Conservation (phyloP, 176 grass and related monocot genomes). For the Oryza meyeriana region DNA sequence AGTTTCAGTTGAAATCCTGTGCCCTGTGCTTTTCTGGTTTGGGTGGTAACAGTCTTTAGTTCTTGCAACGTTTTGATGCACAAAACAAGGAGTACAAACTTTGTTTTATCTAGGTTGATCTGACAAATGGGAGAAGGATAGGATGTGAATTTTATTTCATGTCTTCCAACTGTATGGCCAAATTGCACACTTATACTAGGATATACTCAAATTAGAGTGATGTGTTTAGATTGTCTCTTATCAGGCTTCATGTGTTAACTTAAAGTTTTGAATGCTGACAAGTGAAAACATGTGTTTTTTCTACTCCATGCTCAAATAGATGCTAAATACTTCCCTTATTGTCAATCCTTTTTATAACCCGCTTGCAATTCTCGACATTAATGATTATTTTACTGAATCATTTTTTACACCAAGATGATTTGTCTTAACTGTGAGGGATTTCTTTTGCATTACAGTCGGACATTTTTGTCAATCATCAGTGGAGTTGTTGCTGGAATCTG, state of each 20-base stretch:
- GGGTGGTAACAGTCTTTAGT: not conserved
- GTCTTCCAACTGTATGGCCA: not conserved
- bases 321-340: not conserved
- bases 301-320: not conserved
- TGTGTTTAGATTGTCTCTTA: not conserved
- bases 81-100: not conserved
- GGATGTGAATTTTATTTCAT: too few species aligned
- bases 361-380: not conserved
- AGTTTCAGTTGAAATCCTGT: not conserved
- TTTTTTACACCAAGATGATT: not conserved
- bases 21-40: not conserved
- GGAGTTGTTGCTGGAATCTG: conserved; percentile 86
- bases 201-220: not conserved
- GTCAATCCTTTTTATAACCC: not conserved
- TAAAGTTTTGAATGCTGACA: not conserved
- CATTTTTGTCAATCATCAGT: conserved; percentile 89
- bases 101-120: not conserved
- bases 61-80: not conserved
- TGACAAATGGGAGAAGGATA: not conserved
- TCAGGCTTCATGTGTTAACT: not conserved
- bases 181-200: not conserved
- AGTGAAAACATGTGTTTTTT: not conserved
- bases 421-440: conserved; percentile 16
- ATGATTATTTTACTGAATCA: not conserved
- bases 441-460: conserved; percentile 51